Percentiles rank a stretch among this genome's conserved stretches.
These are phyloP conservation scores for Pueraria montana DNA, from an alignment of 306 rosid genomes.

Conservation along the genomic window DNA sequence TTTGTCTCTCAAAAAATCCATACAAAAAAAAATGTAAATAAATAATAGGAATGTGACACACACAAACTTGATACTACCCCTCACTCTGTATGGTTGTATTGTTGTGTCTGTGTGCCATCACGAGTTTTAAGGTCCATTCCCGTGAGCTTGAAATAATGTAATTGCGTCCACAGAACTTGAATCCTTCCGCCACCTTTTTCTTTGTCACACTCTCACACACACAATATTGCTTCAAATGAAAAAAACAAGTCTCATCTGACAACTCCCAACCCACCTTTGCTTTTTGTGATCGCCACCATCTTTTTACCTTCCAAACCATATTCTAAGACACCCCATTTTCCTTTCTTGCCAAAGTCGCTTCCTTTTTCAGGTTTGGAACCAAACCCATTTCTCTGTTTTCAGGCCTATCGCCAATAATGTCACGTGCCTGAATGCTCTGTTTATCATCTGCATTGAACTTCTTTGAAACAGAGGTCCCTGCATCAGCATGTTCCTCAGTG, in stretches of 20 bases:
- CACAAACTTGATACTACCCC: not conserved
- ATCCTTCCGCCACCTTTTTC: not conserved
- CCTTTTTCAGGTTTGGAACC: slow-evolving; percentile 48
- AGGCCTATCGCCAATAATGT: not conserved
- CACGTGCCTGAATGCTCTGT: not conserved
- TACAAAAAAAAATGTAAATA: not conserved
- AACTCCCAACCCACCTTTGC: not conserved
- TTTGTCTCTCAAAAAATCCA: no score
- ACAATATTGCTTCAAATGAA: not conserved
- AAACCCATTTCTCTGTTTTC: slow-evolving; percentile 23
- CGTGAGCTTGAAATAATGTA: not conserved
- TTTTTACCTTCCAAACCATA: slow-evolving; percentile 33
- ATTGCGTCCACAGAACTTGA: slow-evolving; percentile 41
- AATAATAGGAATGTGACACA: not conserved
- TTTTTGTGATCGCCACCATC: not conserved
- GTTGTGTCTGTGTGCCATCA: slow-evolving; percentile 11
- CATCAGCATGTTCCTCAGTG: not conserved
- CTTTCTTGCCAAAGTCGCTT: slow-evolving; percentile 29
- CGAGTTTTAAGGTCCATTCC: slow-evolving; percentile 2
- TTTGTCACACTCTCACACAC: no score
- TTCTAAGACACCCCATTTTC: slow-evolving; percentile 30
- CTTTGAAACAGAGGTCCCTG: slow-evolving; percentile 21
- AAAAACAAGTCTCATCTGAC: not conserved
- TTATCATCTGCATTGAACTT: not conserved
- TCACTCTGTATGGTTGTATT: not conserved